Base-by-base conservation (phyloP, 805 yeast species). In the Zygosaccharomyces pseudorouxii region DNA sequence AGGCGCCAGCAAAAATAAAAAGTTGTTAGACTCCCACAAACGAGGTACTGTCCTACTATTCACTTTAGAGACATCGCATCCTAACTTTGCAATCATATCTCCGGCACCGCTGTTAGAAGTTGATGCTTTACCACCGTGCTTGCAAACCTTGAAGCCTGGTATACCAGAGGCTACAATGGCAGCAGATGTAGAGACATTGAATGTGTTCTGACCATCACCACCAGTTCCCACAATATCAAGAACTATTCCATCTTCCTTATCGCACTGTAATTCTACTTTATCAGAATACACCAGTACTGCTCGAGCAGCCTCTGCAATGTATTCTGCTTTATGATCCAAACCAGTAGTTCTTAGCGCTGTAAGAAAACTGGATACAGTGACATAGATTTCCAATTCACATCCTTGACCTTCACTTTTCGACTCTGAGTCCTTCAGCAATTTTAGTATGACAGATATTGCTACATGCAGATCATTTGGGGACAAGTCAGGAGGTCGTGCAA, bases 121-220 rank as follows among this genome's bases (percentile, higher is more conserved):
- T 0, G 96, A 82, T 0, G 99, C 98, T 60, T 93, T 92, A 11
- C 98, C 98, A 20, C 99, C 99, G 66, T 93, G 99, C 53, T 93
- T 93, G 63, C 96, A 87, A 14, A 93, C 84, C 19, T 79, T 77
- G 37, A 92, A 47, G 4, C 79, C 77, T 4, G 64, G 58, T 74
- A 89, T 84, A 6, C 99, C 99, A 0, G 98, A 88, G 0, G 89
- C 93, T 2, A 93, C 89, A 42, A 93, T 89, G 1, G 97, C 97
- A 1, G 97, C 75, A 2, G 97, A 87, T 0, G 99, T 93, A 12
- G 95, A 85, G 2, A 93, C 99, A 58, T 93, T 93, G 71, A 93
- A 93, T 0, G 99, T 93, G 64, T 93, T 85, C 63, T 93, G 96
- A 1, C 97, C 97, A 64, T 93, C 99, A 12, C 99, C 99, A 23